These are phyloP conservation scores for Fusarium papillatum DNA, from an alignment of 2,329 filamentous ascomycete genomes.

Conservation along the genomic window DNA sequence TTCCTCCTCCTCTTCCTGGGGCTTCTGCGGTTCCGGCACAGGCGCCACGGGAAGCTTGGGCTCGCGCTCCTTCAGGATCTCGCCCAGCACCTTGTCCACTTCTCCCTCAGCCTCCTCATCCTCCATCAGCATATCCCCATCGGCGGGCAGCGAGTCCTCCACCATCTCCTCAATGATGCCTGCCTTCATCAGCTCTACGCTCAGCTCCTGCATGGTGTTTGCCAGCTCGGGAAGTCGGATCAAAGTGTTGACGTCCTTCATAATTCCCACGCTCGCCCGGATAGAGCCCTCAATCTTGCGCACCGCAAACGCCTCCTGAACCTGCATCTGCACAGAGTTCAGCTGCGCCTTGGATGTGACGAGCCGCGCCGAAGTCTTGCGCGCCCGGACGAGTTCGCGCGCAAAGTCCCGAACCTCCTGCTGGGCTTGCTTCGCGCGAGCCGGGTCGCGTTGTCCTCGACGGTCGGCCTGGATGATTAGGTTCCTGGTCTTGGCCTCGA, in stretches of 20 bases:
- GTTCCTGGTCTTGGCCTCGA: constrained; percentile 87
- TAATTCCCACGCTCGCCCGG: constrained; percentile 87
- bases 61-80: constrained; percentile 88
- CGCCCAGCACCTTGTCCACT: constrained; percentile 92
- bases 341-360: constrained; percentile 93
- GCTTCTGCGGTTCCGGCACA: constrained; percentile 66
- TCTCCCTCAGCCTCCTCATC: constrained; percentile 84
- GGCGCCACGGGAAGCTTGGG: constrained; percentile 68
- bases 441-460: constrained; percentile 84
- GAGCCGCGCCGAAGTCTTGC: constrained; percentile 81
- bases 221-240: constrained; percentile 88
- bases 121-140: constrained; percentile 78
- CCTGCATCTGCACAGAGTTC: constrained; percentile 95
- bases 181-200: constrained; percentile 90
- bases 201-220: constrained; percentile 90
- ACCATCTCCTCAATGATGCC: constrained; percentile 99
- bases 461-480: constrained; percentile 87
- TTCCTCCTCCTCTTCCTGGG: constrained; percentile 67
- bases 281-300: constrained; percentile 97
- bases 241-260: constrained; percentile 95
- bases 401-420: constrained; percentile 91
- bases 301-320: constrained; percentile 95
- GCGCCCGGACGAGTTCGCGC: constrained; percentile 85
- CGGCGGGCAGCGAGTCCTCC: constrained; percentile 85
- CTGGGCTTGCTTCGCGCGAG: constrained; percentile 82